A percentile compares a stretch with the other conserved stretches of the same genome.
Conservation (phyloP, 805 yeast species). For the Candida krabiensis region DNA sequence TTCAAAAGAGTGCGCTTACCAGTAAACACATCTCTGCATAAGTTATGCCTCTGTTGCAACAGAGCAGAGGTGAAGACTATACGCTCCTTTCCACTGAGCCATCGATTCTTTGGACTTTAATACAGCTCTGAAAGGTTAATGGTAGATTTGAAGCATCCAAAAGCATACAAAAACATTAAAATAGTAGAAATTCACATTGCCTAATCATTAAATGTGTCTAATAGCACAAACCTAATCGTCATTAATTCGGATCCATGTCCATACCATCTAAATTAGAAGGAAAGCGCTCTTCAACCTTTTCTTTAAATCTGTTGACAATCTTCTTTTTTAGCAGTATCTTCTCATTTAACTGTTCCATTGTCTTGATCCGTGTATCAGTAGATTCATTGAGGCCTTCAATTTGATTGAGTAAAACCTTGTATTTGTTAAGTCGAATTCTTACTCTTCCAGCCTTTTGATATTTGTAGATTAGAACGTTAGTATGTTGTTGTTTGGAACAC, state of each 20-base stretch:
- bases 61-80: too few species aligned
- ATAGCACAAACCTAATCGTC: too few species aligned
- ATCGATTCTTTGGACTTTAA: too few species aligned
- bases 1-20: not conserved
- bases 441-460: slow-evolving; percentile 40
- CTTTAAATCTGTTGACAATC: slow-evolving; percentile 22
- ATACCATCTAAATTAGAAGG: slow-evolving; percentile 1
- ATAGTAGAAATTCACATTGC: too few species aligned
- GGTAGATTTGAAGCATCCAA: too few species aligned
- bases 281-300: slow-evolving; percentile 15
- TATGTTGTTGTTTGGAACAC: slow-evolving; percentile 4
- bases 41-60: too few species aligned
- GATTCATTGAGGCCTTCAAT: slow-evolving; percentile 47
- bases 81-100: too few species aligned
- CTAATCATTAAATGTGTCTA: too few species aligned
- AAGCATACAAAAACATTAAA: too few species aligned
- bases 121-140: too few species aligned
- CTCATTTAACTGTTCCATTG: slow-evolving; percentile 34
- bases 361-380: slow-evolving; percentile 35
- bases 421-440: slow-evolving; percentile 38
- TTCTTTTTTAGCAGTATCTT: slow-evolving; percentile 31
- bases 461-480: too few species aligned
- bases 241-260: too few species aligned
- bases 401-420: slow-evolving; percentile 37
- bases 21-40: not conserved